phyloP scores from a whole-genome alignment of 352 stramenopile genomes.

The Thalassiosira hispida region DNA sequence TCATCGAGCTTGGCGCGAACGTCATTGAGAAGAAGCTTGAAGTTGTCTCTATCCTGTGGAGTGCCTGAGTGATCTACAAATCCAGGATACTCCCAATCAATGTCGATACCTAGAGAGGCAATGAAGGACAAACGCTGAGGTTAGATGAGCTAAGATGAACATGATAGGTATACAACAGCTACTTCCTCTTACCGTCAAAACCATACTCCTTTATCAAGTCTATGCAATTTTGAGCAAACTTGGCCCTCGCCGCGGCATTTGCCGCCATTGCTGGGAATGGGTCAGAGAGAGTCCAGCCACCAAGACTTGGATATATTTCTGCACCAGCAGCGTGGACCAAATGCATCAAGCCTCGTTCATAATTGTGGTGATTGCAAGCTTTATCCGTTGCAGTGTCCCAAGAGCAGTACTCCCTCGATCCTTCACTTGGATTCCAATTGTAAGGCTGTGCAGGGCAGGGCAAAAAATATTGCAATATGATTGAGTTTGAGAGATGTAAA shows the following conservation, averaged over 20 bases:
- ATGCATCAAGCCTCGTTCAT: slow-evolving; percentile 44
- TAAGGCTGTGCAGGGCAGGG: too few relatives aligned
- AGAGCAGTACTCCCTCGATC: slow-evolving; percentile 31
- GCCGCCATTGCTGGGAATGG: slow-evolving; percentile 36
- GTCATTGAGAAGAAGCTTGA: slow-evolving; percentile 36
- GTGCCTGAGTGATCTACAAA: slow-evolving; percentile 48
- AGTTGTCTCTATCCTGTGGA: slow-evolving; percentile 39
- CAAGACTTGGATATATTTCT: slow-evolving; percentile 36
- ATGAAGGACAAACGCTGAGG: not conserved
- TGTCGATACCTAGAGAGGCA: slow-evolving; percentile 13
- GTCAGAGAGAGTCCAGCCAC: slow-evolving; percentile 40
- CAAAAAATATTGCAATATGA: too few relatives aligned
- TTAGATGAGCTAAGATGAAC: not conserved
- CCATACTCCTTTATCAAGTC: slow-evolving; percentile 43
- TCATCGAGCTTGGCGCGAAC: slow-evolving; percentile 41
- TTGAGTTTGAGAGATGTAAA: too few relatives aligned
- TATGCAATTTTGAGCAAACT: slow-evolving; percentile 39
- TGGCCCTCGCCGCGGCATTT: slow-evolving; percentile 15
- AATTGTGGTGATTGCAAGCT: slow-evolving; percentile 33
- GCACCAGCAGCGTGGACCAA: slow-evolving; percentile 37
- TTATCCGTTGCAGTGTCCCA: slow-evolving; percentile 34
- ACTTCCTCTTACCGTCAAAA: slow-evolving; percentile 27
- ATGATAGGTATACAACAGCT: not conserved
- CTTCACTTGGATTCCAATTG: slow-evolving; percentile 42
- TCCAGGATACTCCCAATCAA: slow-evolving; percentile 52